Conservation (phyloP, 78 protist species). For the Pigoraptor vietnamica region DNA sequence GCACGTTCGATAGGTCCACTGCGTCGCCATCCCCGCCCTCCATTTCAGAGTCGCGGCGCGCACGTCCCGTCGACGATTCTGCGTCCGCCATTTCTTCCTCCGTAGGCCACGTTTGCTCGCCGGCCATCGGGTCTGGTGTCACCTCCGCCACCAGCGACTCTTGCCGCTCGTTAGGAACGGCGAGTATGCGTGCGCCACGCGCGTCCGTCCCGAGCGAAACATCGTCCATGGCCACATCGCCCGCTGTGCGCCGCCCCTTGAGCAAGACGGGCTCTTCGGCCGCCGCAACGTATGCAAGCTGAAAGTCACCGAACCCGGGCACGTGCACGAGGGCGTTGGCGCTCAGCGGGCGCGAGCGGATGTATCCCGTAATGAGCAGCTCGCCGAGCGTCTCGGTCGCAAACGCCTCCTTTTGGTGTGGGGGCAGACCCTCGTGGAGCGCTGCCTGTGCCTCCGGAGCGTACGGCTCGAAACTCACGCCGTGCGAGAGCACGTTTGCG, state of each 20-base stretch:
- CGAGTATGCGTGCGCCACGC: not conserved
- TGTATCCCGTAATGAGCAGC: constrained; percentile 31
- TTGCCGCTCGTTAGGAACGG: constrained; percentile 8
- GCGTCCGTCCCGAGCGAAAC: not conserved
- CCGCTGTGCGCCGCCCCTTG: not conserved
- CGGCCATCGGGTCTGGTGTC: constrained; percentile 17
- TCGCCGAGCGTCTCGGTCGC: not conserved
- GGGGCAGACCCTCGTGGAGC: not conserved
- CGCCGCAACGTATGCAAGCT: not conserved
- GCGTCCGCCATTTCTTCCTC: constrained; percentile 42
- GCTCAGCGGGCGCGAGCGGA: constrained; percentile 24
- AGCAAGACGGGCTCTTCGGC: not conserved
- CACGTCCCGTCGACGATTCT: not conserved
- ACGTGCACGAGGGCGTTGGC: constrained; percentile 44
- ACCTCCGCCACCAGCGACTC: constrained; percentile 11
- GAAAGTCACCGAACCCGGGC: constrained; percentile 41
- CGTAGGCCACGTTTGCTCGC: constrained; percentile 60
- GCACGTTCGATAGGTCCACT: not conserved
- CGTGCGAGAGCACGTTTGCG: constrained; percentile 9
- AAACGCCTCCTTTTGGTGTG: not conserved
- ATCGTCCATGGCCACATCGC: constrained; percentile 1
- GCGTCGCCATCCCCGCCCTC: not conserved
- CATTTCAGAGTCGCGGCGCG: not conserved
- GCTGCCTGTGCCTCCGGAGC: not conserved
- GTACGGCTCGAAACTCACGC: not conserved